Base-by-base conservation (phyloP, 805 yeast genomes). In the Zygoascus tannicola region DNA sequence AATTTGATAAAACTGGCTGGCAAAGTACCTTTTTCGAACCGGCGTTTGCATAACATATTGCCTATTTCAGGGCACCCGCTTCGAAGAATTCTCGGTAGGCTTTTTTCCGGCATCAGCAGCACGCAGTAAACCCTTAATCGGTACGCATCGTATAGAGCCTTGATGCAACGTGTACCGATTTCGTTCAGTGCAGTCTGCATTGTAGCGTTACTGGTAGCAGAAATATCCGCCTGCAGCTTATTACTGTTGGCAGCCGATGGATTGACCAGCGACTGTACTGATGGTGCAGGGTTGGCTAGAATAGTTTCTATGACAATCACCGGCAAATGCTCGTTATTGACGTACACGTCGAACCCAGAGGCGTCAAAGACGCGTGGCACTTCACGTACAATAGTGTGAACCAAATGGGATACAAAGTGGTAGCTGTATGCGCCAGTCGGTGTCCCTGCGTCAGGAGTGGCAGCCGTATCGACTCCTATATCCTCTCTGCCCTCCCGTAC, bases 51-150 rank as follows among this genome's bases (percentile, higher is more conserved):
- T 55, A 79, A 73, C 82, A 79, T 85, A 53, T 88, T 92, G 0
- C 97, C 97, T 50, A 92, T 82, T 54, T 92, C 97, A 18, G 85
- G 70, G 5, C 96, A 81, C 19, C 95, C 95, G 60, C 85, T 78
- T 52, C 92, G 69, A 56, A 78, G 69, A 26, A 94, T 81, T 56
- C 95, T 75, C 3, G 98, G 96, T 21, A 92, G 67, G 0, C 87
- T 71, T 46, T 85, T 85, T 20, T 84, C 81, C 21, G 85, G 81
- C 1, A 90, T 81, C 2, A 88, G 80, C 49, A 86, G 57, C 2
- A 88, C 80, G 60, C 96, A 87, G 57, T 81, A 83, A 1, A 88
- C 76, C 26, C 92, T 72, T 40, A 92, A 79, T 46, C 74, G 74
- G 57, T 92, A 97, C 51, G 68, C 72, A 51, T 71, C 68, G 42